Percentiles rank a stretch among this genome's conserved stretches.
Evolutionary conservation across 1,139 yeast species (phyloP).

Genomic region (Kurtzmaniella quercitrusa): DNA sequence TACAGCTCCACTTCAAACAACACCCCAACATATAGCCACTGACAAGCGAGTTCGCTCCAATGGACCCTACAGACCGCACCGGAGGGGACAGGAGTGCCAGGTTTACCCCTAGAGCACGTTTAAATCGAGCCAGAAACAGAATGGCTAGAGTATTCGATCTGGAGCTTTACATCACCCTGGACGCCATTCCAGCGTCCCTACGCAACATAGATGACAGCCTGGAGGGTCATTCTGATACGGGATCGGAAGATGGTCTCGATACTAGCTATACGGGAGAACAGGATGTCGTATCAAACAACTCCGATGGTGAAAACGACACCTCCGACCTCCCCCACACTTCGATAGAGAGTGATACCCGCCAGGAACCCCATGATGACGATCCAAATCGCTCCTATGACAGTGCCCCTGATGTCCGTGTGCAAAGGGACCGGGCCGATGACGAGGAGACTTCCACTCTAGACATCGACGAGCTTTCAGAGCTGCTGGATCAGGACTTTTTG

Average conservation of each 20-base stretch:
- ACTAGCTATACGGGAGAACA: conserved; percentile 10
- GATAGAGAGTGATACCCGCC: conserved; percentile 5
- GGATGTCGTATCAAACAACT: conserved; percentile 7
- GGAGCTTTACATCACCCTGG: conserved; percentile 4
- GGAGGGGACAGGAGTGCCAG: neutral
- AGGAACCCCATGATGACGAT: conserved; percentile 5
- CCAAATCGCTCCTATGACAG: conserved; percentile 4
- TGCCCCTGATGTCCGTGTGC: neutral
- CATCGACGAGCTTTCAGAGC: conserved; percentile 3
- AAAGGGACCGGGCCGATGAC: neutral
- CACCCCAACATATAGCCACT: neutral
- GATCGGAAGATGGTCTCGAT: conserved; percentile 4
- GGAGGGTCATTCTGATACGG: conserved; percentile 8
- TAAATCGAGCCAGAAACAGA: neutral
- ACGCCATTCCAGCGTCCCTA: conserved; percentile 4
- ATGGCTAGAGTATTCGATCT: conserved; percentile 2
- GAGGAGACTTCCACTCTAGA: neutral
- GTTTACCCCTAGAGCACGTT: neutral
- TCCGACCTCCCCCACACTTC: conserved; percentile 8
- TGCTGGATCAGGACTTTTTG: conserved; percentile 11
- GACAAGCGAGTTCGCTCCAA: neutral
- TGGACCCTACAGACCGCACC: neutral
- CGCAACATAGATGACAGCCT: conserved; percentile 8
- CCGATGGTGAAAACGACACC: conserved; percentile 8
- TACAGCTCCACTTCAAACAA: neutral